Evolutionary conservation across 2,329 filamentous ascomycete species (phyloP).

Genomic region (Didymella pinodella): DNA sequence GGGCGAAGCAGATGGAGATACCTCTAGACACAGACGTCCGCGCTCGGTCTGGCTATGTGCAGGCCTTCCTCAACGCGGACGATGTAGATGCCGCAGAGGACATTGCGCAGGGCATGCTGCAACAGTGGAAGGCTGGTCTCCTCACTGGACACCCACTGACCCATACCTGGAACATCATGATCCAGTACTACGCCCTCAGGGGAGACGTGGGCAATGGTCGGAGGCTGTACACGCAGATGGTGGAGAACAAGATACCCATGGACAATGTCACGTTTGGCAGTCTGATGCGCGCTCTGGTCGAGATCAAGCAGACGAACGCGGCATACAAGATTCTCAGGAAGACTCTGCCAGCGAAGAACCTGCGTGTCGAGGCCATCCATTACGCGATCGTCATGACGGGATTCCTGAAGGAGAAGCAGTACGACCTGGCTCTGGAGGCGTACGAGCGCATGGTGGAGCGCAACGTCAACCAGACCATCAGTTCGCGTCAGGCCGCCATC

Average conservation of each 20-base stretch:
- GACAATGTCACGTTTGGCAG: slow-evolving; percentile 68
- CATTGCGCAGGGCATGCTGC: slow-evolving; percentile 67
- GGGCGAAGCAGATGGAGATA: slow-evolving; percentile 61
- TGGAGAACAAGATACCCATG: slow-evolving; percentile 57
- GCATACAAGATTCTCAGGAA: slow-evolving; percentile 62
- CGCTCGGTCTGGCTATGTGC: slow-evolving; percentile 61
- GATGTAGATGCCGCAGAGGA: slow-evolving; percentile 52
- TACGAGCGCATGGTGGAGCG: slow-evolving; percentile 55
- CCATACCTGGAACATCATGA: slow-evolving; percentile 79
- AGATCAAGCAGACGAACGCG: slow-evolving; percentile 61
- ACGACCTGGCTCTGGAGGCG: slow-evolving; percentile 60
- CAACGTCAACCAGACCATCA: slow-evolving; percentile 52
- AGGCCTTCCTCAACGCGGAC: slow-evolving; percentile 64
- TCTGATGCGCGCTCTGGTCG: slow-evolving; percentile 65
- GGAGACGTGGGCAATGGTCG: slow-evolving; percentile 65
- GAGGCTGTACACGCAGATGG: slow-evolving; percentile 65
- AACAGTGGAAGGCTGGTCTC: slow-evolving; percentile 47
- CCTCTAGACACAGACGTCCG: slow-evolving; percentile 32
- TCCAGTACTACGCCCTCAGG: slow-evolving; percentile 72
- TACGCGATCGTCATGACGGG: slow-evolving; percentile 64
- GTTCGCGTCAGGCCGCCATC: slow-evolving; percentile 54
- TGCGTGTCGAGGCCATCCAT: slow-evolving; percentile 57
- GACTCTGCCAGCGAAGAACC: slow-evolving; percentile 60
- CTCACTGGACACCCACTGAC: slow-evolving; percentile 62
- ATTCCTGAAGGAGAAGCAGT: slow-evolving; percentile 52